Percentiles rank a stretch among this genome's conserved stretches.
phyloP scores from a whole-genome alignment of 495 filamentous ascomycete species.

The Podospora sp. region DNA sequence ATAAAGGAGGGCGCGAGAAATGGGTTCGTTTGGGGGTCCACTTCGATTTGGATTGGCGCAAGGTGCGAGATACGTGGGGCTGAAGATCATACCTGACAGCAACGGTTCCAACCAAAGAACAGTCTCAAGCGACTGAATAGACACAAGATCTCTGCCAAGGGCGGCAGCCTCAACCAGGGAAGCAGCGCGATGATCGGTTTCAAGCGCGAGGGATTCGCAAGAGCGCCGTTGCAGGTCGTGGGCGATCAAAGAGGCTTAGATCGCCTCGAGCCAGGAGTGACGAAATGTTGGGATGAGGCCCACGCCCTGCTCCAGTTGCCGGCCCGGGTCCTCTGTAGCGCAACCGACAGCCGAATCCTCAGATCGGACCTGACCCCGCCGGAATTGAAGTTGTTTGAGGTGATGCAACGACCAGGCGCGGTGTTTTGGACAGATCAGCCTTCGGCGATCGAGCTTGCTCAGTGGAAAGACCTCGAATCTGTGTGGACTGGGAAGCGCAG shows the following conservation, averaged over 20 bases:
- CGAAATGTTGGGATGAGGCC: not conserved
- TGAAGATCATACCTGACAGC: slow-evolving; percentile 27
- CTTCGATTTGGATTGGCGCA: slow-evolving; percentile 22
- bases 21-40: slow-evolving; percentile 11
- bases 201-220: slow-evolving; percentile 10
- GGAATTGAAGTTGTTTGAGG: not conserved
- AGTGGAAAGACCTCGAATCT: not conserved
- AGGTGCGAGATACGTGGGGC: slow-evolving; percentile 20
- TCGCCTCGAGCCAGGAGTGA: not conserved
- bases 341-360: not conserved
- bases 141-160: slow-evolving; percentile 27
- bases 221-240: not conserved
- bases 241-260: not conserved
- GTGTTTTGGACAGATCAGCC: not conserved
- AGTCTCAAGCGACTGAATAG: not conserved
- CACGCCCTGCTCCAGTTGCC: too few relatives aligned
- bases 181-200: slow-evolving; percentile 13
- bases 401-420: not conserved
- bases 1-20: slow-evolving; percentile 3
- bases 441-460: not conserved
- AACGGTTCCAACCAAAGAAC: slow-evolving; percentile 6
- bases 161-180: slow-evolving; percentile 18
- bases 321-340: not conserved
- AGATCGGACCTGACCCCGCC: not conserved
- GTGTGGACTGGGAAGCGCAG: not conserved